Evolutionary conservation across 2,329 filamentous ascomycete species (phyloP).

Genomic region (Pestalotiopsis sp.): DNA sequence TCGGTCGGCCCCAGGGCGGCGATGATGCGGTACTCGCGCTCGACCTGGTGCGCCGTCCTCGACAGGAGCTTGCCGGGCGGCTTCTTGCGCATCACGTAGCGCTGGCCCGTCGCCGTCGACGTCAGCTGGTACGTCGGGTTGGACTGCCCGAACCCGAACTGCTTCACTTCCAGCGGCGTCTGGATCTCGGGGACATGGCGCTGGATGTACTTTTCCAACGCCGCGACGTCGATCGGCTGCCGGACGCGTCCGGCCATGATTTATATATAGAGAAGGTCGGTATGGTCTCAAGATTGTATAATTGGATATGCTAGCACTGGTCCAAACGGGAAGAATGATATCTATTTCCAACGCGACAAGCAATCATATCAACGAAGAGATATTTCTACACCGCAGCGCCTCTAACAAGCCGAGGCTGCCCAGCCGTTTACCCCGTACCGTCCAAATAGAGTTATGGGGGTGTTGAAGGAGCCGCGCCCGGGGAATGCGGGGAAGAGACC

Average conservation of each 20-base stretch:
- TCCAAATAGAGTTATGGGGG: conserved; percentile 9
- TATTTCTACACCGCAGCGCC: background rate
- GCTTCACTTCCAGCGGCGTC: conserved; percentile 78
- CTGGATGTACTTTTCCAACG: conserved; percentile 75
- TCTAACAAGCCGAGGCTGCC: conserved; percentile 3
- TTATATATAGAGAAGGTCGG: background rate
- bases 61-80: conserved; percentile 87
- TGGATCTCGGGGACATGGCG: conserved; percentile 76
- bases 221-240: conserved; percentile 80
- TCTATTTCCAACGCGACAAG: background rate
- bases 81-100: conserved; percentile 92
- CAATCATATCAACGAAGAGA: background rate
- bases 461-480: background rate
- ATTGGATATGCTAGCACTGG: background rate
- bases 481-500: conserved; percentile 6
- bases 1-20: conserved; percentile 76
- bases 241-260: conserved; percentile 79
- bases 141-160: conserved; percentile 53
- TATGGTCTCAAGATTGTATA: background rate
- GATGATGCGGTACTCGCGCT: conserved; percentile 88
- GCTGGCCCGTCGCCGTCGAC: conserved; percentile 44
- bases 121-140: conserved; percentile 16
- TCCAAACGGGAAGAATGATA: background rate
- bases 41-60: conserved; percentile 90
- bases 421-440: background rate